Base-by-base conservation (phyloP, 208 protist species). In the Angomonas ambiguus region DNA sequence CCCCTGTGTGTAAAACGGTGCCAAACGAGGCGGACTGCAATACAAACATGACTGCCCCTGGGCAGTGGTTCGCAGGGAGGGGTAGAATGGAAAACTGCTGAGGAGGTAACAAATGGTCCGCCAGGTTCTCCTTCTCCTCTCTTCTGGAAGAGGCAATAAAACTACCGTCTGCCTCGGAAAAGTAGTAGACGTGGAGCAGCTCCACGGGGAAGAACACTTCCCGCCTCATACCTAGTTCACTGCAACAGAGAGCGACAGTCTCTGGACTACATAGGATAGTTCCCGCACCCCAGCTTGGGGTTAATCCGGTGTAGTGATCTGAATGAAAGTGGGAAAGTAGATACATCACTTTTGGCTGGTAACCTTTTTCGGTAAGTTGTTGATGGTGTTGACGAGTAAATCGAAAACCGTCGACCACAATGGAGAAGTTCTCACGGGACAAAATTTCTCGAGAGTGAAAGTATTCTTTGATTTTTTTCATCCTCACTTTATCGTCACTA, bases 261-360 rank as follows among this genome's bases (percentile, higher is more conserved):
- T 57, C 38, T 1, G 64, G 69, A 32, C 84, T 92, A 55, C 86
- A 88, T 61, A 85, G 92, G 24, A 97, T 93, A 3, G 28, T 73
- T 38, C 85, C 85, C 51, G 69, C 51, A 16, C 55, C 56, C 79
- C 82, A 94, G 5, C 45, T 55, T 18, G 30, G 8, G 41, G 38
- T 31, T 48, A 87, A 65, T 25, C 93, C 93, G 13, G 67, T 80
- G 77, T 97, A 97, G 69, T 97, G 93, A 67, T 97, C 93, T 0
- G 87, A 94, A 69, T 97, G 93, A 64, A 94, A 97, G 78, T 97
- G 93, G 8, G 80, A 92, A 33, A 97, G 79, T 69, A 96, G 94
- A 71, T 81, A 93, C 32, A 92, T 60, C 2, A 75, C 51, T 45
- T 65, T 67, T 49, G 64, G 28, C 8, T 13, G n/a, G 5, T 28